These are phyloP conservation scores for Bullera alba DNA, from an alignment of 768 basidiomycete genomes.

Conservation along the genomic window DNA sequence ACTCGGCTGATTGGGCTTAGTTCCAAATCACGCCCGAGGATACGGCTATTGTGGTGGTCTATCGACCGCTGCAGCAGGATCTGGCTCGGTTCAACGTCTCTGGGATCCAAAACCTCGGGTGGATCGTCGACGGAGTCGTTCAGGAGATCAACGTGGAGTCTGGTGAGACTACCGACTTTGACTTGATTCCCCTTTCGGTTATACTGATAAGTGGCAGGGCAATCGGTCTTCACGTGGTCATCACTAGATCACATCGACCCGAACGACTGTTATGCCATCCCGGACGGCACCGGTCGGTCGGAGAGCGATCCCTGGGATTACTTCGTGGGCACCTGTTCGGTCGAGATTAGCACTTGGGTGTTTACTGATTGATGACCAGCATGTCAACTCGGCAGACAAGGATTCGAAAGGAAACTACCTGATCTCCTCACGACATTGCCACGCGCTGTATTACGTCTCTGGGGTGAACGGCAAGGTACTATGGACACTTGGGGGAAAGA, in stretches of 20 bases:
- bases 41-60: slow-evolving; percentile 29
- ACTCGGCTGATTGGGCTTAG: slow-evolving; percentile 2
- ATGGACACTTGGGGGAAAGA: slow-evolving; percentile 27
- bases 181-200: background rate
- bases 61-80: slow-evolving; percentile 15
- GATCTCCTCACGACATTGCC: slow-evolving; percentile 30
- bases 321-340: slow-evolving; percentile 7
- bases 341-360: background rate
- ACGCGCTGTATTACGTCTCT: slow-evolving; percentile 31
- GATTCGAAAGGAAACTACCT: slow-evolving; percentile 30
- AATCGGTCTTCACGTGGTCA: slow-evolving; percentile 33
- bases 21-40: slow-evolving; percentile 30
- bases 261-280: slow-evolving; percentile 17
- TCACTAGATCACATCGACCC: slow-evolving; percentile 28
- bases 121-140: slow-evolving; percentile 16
- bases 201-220: slow-evolving; percentile 5
- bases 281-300: slow-evolving; percentile 15
- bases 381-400: slow-evolving; percentile 39
- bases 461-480: slow-evolving; percentile 19
- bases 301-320: slow-evolving; percentile 12
- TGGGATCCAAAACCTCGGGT: slow-evolving; percentile 8
- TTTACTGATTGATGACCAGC: slow-evolving; percentile 6
- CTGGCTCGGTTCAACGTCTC: slow-evolving; percentile 10
- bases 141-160: slow-evolving; percentile 35
- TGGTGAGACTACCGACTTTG: slow-evolving; percentile 3